Percentiles rank a stretch among this genome's conserved stretches.
These are phyloP conservation scores for Zancudomyces culisetae DNA, from an alignment of 371 early-diverging fungal species.

Conservation along the genomic window DNA sequence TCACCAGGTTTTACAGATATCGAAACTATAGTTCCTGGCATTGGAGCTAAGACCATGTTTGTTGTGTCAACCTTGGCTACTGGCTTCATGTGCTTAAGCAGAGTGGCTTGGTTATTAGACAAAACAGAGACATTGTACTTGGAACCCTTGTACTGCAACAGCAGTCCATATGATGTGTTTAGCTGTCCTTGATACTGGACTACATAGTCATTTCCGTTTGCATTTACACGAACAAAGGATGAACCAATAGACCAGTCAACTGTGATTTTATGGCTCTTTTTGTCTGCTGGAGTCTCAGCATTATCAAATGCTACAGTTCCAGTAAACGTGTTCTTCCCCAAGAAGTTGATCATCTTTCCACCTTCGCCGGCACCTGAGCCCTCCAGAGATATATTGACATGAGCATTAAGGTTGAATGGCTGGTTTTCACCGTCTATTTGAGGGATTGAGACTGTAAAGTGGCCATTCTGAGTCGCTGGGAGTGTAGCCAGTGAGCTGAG, in stretches of 20 bases:
- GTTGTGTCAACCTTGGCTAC: slow-evolving; percentile 50
- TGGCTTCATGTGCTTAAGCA: slow-evolving; percentile 52
- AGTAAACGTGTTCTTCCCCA: slow-evolving; percentile 10
- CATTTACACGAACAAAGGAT: slow-evolving; percentile 40
- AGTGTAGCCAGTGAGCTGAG: neutral
- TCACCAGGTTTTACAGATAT: slow-evolving; percentile 72
- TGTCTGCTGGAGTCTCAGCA: neutral
- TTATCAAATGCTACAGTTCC: neutral
- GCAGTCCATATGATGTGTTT: slow-evolving; percentile 54
- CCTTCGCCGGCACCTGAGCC: no score
- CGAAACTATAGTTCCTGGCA: slow-evolving; percentile 82
- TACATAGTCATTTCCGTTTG: slow-evolving; percentile 18
- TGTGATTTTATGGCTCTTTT: slow-evolving; percentile 12
- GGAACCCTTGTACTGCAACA: slow-evolving; percentile 65
- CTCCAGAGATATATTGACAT: slow-evolving; percentile 2
- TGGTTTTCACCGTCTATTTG: slow-evolving; percentile 23
- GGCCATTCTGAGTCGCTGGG: slow-evolving; percentile 1
- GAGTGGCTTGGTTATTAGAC: slow-evolving; percentile 34
- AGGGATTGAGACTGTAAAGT: slow-evolving; percentile 10
- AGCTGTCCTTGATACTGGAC: slow-evolving; percentile 65
- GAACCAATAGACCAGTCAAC: slow-evolving; percentile 54
- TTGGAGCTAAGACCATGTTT: slow-evolving; percentile 61
- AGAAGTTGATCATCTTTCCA: neutral
- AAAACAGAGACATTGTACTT: slow-evolving; percentile 53
- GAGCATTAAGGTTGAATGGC: slow-evolving; percentile 17